Conservation (phyloP, 2,329 filamentous ascomycete species). For the Aspergillus chevalieri region DNA sequence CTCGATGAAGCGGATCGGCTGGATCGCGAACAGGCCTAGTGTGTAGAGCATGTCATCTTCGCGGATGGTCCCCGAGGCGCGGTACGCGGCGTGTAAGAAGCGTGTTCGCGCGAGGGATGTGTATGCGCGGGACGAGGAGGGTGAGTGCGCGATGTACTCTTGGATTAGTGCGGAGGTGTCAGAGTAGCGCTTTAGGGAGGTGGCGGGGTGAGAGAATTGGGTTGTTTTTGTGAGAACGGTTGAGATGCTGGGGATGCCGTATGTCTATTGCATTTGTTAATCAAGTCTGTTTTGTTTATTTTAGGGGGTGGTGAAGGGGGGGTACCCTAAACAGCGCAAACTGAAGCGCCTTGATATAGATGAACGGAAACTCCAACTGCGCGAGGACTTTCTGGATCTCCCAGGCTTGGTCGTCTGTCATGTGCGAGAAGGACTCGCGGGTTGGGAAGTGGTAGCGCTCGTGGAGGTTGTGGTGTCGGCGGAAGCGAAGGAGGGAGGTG, state of each 20-base stretch:
- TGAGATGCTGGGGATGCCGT: constrained; percentile 53
- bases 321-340: constrained; percentile 55
- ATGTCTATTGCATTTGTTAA: constrained; percentile 38
- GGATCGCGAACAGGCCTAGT: constrained; percentile 57
- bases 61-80: constrained; percentile 52
- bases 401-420: constrained; percentile 51
- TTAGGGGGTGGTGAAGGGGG: not conserved
- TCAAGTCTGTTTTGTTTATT: not conserved
- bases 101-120: constrained; percentile 59
- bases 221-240: constrained; percentile 44
- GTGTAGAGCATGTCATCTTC: constrained; percentile 63
- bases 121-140: constrained; percentile 39
- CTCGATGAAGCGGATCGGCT: constrained; percentile 59
- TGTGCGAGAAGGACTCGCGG: constrained; percentile 42
- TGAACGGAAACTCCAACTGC: constrained; percentile 52
- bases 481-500: too few relatives aligned
- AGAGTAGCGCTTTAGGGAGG: constrained; percentile 48
- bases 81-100: constrained; percentile 55
- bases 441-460: constrained; percentile 41
- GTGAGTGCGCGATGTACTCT: constrained; percentile 43
- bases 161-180: constrained; percentile 48
- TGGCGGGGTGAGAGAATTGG: constrained; percentile 43
- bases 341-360: constrained; percentile 46
- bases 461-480: constrained; percentile 19
- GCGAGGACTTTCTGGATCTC: constrained; percentile 43